These are phyloP conservation scores for Urostyla sp. DNA, from an alignment of 73 alveolate genomes.

Conservation along the genomic window DNA sequence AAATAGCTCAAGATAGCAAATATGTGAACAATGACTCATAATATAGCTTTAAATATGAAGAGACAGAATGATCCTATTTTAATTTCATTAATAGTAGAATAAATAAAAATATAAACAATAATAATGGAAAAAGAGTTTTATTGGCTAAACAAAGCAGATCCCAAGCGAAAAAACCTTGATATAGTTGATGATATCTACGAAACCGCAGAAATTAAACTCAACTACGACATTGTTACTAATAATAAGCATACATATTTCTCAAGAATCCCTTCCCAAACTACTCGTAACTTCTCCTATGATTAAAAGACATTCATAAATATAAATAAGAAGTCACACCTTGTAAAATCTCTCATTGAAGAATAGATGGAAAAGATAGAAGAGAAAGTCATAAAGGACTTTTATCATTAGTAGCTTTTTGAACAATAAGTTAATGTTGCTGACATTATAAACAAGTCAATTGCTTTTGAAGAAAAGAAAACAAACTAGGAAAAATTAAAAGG, in stretches of 20 bases:
- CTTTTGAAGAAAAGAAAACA: constrained; percentile 18
- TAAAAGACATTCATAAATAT: background rate
- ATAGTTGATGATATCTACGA: constrained; percentile 34
- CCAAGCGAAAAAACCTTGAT: background rate
- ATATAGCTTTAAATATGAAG: too few species aligned
- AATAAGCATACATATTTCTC: too few species aligned
- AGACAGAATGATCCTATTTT: too few species aligned
- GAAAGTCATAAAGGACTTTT: constrained; percentile 3
- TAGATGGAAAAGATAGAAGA: constrained; percentile 30
- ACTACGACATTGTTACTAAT: background rate
- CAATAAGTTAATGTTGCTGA: constrained; percentile 32
- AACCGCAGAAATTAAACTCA: constrained; percentile 16
- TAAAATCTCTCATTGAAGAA: constrained; percentile 31
- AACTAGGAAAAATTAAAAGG: constrained; percentile 15
- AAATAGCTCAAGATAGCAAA: too few species aligned
- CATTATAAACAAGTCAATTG: background rate
- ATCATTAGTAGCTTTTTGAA: constrained; percentile 7
- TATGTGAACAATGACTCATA: too few species aligned
- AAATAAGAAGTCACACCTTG: background rate
- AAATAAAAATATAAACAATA: too few species aligned
- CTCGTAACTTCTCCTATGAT: background rate
- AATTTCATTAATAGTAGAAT: too few species aligned
- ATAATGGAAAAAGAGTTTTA: too few species aligned
- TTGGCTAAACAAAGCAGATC: background rate
- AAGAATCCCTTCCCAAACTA: too few species aligned